A percentile compares a stretch with the other conserved stretches of the same genome.
These are phyloP conservation scores for Trichoderma sp. DNA, from an alignment of 2,329 filamentous ascomycete species.

Conservation along the genomic window DNA sequence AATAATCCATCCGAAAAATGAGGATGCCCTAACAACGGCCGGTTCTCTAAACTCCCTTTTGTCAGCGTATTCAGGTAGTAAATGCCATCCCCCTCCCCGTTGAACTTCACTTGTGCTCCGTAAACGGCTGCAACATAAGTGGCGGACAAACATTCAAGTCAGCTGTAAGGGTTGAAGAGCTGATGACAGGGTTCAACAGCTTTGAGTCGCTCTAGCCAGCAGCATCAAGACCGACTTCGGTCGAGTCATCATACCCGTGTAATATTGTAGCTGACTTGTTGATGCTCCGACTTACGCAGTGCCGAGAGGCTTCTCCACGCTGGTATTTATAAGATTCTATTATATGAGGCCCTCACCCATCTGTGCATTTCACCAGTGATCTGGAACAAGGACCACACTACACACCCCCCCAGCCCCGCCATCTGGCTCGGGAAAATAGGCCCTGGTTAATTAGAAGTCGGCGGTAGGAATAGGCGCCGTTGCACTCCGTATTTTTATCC, in stretches of 20 bases:
- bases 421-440: conserved; percentile 19
- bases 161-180: neutral
- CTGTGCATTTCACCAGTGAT: conserved; percentile 22
- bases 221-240: conserved; percentile 1
- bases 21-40: neutral
- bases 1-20: neutral
- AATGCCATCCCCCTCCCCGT: neutral
- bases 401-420: conserved; percentile 14
- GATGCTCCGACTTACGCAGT: conserved; percentile 1
- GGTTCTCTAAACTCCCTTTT: neutral
- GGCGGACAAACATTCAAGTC: neutral
- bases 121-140: neutral
- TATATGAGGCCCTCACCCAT: conserved; percentile 26
- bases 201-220: neutral
- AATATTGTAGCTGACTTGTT: neutral
- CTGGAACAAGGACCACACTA: conserved; percentile 7
- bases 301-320: conserved; percentile 21
- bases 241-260: neutral
- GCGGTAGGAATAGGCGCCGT: conserved; percentile 1
- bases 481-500: conserved; percentile 15
- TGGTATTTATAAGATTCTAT: conserved; percentile 28
- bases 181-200: neutral
- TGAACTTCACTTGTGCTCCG: neutral
- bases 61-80: neutral
- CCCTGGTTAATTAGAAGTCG: conserved; percentile 6